phyloP scores from a whole-genome alignment of 805 yeast genomes.

The Metschnikowia kunwiensis region DNA sequence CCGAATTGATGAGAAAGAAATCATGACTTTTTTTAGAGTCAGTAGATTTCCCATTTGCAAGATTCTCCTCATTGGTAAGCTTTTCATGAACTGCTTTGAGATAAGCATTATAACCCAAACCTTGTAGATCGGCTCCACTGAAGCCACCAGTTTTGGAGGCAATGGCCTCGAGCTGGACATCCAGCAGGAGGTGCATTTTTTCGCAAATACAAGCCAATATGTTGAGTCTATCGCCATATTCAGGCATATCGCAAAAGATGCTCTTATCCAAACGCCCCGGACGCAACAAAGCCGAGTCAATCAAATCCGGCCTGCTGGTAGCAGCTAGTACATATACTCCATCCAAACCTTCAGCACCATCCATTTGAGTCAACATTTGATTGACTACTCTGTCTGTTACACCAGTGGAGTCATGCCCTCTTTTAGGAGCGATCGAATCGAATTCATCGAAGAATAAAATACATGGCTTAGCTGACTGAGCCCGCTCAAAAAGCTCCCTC shows the following conservation, averaged over 20 bases:
- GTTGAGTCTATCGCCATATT: slow-evolving; percentile 63
- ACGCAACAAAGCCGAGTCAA: slow-evolving; percentile 89
- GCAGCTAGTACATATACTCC: slow-evolving; percentile 97
- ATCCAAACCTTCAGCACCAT: slow-evolving; percentile 97
- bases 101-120: slow-evolving; percentile 86
- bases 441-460: slow-evolving; percentile 91
- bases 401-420: slow-evolving; percentile 97
- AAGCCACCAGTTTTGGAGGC: slow-evolving; percentile 68
- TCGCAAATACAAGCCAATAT: slow-evolving; percentile 58
- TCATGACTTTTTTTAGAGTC: slow-evolving; percentile 15
- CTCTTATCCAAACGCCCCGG: slow-evolving; percentile 96
- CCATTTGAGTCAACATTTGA: slow-evolving; percentile 96
- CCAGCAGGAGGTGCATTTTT: slow-evolving; percentile 55
- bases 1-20: slow-evolving; percentile 42
- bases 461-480: slow-evolving; percentile 93
- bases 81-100: slow-evolving; percentile 77
- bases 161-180: slow-evolving; percentile 51
- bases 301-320: slow-evolving; percentile 91
- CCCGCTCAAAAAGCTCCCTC: slow-evolving; percentile 88
- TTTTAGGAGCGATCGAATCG: slow-evolving; percentile 94
- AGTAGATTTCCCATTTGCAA: slow-evolving; percentile 12
- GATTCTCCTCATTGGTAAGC: slow-evolving; percentile 43
- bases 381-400: slow-evolving; percentile 97
- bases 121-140: slow-evolving; percentile 95
- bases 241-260: slow-evolving; percentile 86